Conservation (phyloP, 495 filamentous ascomycete genomes). For the Neurospora tetraspora region DNA sequence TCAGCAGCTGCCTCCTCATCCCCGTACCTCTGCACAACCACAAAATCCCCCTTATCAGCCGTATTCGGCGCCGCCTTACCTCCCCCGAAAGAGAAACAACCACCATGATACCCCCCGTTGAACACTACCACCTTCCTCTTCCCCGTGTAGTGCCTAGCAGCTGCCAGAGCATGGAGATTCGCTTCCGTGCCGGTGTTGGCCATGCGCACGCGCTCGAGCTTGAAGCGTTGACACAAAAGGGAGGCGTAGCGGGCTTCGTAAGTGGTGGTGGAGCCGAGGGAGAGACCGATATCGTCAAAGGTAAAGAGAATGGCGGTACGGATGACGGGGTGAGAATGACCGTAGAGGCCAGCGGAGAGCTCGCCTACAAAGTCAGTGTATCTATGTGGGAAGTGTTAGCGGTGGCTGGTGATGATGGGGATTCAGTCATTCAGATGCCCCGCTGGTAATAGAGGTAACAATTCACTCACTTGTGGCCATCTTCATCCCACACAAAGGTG, state of each 20-base stretch:
- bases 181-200: constrained; percentile 47
- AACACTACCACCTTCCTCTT: constrained; percentile 39
- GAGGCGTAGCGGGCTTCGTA: constrained; percentile 32
- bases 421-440: neutral
- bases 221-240: constrained; percentile 32
- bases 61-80: constrained; percentile 17
- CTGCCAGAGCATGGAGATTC: constrained; percentile 37
- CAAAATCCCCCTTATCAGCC: constrained; percentile 34
- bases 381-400: neutral
- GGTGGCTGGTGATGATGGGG: neutral
- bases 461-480: constrained; percentile 29
- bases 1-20: constrained; percentile 29
- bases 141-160: constrained; percentile 30
- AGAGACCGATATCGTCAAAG: constrained; percentile 27
- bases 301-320: constrained; percentile 26
- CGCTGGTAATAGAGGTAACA: neutral
- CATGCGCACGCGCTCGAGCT: constrained; percentile 37
- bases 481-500: constrained; percentile 29
- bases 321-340: constrained; percentile 41
- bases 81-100: constrained; percentile 28
- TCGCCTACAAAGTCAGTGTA: constrained; percentile 44
- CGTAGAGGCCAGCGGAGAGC: constrained; percentile 43
- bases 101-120: constrained; percentile 47
- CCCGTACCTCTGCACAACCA: constrained; percentile 40
- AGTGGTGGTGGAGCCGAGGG: constrained; percentile 29